A percentile compares a stretch with the other conserved stretches of the same genome.
Conservation (phyloP, 75 land plant genomes). For the Pseudotsuga menziesii region DNA sequence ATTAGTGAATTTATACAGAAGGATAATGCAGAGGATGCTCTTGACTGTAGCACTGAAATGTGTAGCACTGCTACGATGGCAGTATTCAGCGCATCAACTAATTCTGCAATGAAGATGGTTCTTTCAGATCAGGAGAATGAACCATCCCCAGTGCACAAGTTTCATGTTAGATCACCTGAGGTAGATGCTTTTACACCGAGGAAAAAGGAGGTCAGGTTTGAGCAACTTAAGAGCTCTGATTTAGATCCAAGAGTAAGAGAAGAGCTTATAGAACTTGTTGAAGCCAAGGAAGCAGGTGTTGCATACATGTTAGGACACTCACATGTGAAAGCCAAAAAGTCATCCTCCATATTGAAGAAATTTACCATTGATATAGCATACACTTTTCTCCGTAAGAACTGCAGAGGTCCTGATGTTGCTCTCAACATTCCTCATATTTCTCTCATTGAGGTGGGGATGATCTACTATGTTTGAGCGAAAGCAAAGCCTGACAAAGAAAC, state of each 20-base stretch:
- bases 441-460: slow-evolving; percentile 44
- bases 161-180: slow-evolving; percentile 47
- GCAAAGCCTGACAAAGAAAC: too few species aligned
- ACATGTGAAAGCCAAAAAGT: slow-evolving; percentile 28
- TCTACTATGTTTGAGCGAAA: slow-evolving; percentile 22
- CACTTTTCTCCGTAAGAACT: slow-evolving; percentile 30
- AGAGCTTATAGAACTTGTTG: slow-evolving; percentile 20
- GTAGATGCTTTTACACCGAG: slow-evolving; percentile 29
- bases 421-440: slow-evolving; percentile 31
- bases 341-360: slow-evolving; percentile 36
- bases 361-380: slow-evolving; percentile 22
- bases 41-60: slow-evolving; percentile 17
- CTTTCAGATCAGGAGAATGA: slow-evolving; percentile 9
- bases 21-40: slow-evolving; percentile 10
- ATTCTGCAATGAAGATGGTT: slow-evolving; percentile 5
- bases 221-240: slow-evolving; percentile 20
- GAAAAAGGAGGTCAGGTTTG: slow-evolving; percentile 25
- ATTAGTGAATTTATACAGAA: slow-evolving; percentile 50
- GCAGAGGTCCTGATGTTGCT: slow-evolving; percentile 21
- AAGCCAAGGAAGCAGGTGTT: slow-evolving; percentile 35
- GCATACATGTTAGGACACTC: slow-evolving; percentile 42
- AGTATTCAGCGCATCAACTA: slow-evolving; percentile 26
- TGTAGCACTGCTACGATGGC: slow-evolving; percentile 39
- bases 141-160: slow-evolving; percentile 23
- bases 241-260: slow-evolving; percentile 14